These are phyloP conservation scores for Naegleria lovaniensis DNA, from an alignment of 208 protist species.

Conservation along the genomic window DNA sequence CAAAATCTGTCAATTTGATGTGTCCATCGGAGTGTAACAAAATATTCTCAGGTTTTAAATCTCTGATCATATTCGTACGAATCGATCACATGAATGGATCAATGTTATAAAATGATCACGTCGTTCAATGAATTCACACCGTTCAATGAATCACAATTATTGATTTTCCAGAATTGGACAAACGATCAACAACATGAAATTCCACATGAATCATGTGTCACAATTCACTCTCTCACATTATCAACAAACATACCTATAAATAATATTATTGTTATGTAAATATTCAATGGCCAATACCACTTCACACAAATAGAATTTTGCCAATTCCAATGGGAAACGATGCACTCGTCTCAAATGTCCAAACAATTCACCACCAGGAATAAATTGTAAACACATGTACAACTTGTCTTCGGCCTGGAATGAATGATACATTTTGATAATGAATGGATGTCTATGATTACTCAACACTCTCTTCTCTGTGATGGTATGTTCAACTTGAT, in stretches of 20 bases:
- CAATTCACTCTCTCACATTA: no score
- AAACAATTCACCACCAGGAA: constrained; percentile 62
- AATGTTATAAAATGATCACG: no score
- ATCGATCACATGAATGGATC: constrained; percentile 38
- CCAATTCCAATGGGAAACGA: constrained; percentile 67
- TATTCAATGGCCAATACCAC: constrained; percentile 75
- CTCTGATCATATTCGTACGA: no score
- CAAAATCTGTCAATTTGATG: constrained; percentile 73
- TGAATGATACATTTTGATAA: constrained; percentile 44
- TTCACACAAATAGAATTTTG: constrained; percentile 78
- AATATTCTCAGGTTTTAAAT: constrained; percentile 79
- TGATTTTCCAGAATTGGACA: no score
- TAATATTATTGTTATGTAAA: constrained; percentile 70
- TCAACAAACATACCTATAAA: constrained; percentile 81
- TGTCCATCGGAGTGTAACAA: constrained; percentile 69
- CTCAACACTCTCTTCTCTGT: constrained; percentile 42
- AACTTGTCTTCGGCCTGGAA: constrained; percentile 51
- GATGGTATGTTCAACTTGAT: constrained; percentile 57
- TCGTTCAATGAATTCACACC: no score
- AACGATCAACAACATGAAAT: no score
- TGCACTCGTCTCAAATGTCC: constrained; percentile 76
- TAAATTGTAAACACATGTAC: constrained; percentile 48
- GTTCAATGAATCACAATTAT: no score
- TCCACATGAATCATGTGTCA: not conserved
- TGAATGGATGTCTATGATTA: constrained; percentile 54